phyloP scores from a whole-genome alignment of 257 asterid genomes.

The Sherardia arvensis region DNA sequence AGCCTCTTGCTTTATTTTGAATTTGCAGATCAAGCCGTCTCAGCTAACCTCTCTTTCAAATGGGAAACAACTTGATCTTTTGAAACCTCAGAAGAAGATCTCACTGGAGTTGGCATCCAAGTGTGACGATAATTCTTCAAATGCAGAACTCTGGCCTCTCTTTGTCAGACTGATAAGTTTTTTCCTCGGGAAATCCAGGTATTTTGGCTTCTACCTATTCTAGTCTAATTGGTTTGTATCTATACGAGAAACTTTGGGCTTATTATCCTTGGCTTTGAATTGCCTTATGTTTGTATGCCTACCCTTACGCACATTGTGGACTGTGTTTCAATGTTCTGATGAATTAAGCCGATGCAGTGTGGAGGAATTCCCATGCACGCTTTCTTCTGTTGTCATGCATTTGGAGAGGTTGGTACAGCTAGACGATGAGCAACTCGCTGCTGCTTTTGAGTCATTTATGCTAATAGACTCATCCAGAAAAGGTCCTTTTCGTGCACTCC shows the following conservation, averaged over 20 bases:
- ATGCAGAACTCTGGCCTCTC: slow-evolving; percentile 51
- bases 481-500: slow-evolving; percentile 77
- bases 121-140: slow-evolving; percentile 27
- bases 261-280: neutral
- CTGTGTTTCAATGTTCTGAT: neutral
- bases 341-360: slow-evolving; percentile 37
- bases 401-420: slow-evolving; percentile 46
- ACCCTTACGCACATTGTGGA: neutral
- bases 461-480: slow-evolving; percentile 39
- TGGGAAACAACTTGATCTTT: slow-evolving; percentile 43
- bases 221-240: neutral
- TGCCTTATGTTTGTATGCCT: neutral
- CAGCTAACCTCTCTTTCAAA: slow-evolving; percentile 35
- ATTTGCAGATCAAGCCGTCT: slow-evolving; percentile 63
- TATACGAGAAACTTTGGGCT: neutral
- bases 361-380: slow-evolving; percentile 54
- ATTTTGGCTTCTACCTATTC: slow-evolving; percentile 3
- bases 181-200: slow-evolving; percentile 68
- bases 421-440: slow-evolving; percentile 36
- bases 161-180: slow-evolving; percentile 70
- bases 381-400: slow-evolving; percentile 48
- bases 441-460: slow-evolving; percentile 46
- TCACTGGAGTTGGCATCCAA: slow-evolving; percentile 18
- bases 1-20: slow-evolving; percentile 22
- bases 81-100: slow-evolving; percentile 43